Percentiles rank a stretch among this genome's conserved stretches.
These are phyloP conservation scores for Globisporangium recalcitrans DNA, from an alignment of 352 stramenopile species.

Conservation along the genomic window DNA sequence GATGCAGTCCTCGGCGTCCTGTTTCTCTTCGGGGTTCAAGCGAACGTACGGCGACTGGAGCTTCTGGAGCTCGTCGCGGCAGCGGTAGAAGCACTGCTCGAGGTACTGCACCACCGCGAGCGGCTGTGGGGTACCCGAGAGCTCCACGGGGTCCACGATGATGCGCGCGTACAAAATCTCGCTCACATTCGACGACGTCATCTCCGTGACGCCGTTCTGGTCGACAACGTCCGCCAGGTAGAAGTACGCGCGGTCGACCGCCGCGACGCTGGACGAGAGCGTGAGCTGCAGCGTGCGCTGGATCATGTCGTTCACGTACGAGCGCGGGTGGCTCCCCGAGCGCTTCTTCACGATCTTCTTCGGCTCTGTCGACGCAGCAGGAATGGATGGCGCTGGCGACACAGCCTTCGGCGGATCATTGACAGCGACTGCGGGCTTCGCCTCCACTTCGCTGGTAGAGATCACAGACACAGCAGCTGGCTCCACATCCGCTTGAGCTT, in stretches of 20 bases:
- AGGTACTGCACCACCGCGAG: conserved; percentile 64
- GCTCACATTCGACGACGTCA: conserved; percentile 40
- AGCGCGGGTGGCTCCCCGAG: conserved; percentile 21
- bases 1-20: conserved; percentile 45
- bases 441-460: neutral
- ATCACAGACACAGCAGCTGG: neutral
- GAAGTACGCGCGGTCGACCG: conserved; percentile 29
- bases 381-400: neutral
- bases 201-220: conserved; percentile 15
- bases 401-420: neutral
- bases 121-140: conserved; percentile 46
- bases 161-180: conserved; percentile 76
- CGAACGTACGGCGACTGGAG: conserved; percentile 60
- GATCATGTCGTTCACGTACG: conserved; percentile 74
- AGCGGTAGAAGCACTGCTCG: conserved; percentile 71
- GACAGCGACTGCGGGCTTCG: neutral
- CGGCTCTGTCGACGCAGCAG: neutral
- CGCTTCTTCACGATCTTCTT: conserved; percentile 31
- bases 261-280: conserved; percentile 29
- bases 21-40: conserved; percentile 41
- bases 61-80: conserved; percentile 62
- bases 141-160: conserved; percentile 42
- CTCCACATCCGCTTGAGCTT: neutral
- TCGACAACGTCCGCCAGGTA: conserved; percentile 35
- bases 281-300: conserved; percentile 66